phyloP scores from a whole-genome alignment of 2,329 filamentous ascomycete genomes.

The Claviceps cyperi region DNA sequence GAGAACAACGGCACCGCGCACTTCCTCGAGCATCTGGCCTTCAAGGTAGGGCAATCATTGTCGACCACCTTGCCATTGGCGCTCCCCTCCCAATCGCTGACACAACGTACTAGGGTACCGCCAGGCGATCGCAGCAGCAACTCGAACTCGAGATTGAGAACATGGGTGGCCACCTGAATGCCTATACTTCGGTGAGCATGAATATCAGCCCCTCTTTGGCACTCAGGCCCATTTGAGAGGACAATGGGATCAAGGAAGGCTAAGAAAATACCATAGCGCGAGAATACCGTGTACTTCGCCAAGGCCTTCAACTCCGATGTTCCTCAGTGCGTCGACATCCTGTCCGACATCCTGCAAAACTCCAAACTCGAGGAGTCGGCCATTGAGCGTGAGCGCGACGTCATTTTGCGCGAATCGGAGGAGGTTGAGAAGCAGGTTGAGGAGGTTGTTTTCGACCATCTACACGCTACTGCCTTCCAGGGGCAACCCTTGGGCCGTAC shows the following conservation, averaged over 20 bases:
- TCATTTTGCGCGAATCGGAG: slow-evolving; percentile 96
- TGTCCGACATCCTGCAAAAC: slow-evolving; percentile 98
- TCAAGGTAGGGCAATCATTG: slow-evolving; percentile 61
- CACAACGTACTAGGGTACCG: slow-evolving; percentile 52
- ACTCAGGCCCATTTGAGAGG: slow-evolving; percentile 11
- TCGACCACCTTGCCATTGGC: neutral
- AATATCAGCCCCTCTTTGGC: neutral
- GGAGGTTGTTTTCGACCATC: slow-evolving; percentile 98
- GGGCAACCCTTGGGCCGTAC: slow-evolving; percentile 91
- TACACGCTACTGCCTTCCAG: slow-evolving; percentile 97
- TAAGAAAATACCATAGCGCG: slow-evolving; percentile 46
- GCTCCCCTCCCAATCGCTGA: neutral
- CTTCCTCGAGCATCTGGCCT: slow-evolving; percentile 98
- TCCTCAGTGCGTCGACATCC: slow-evolving; percentile 90
- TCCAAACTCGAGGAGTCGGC: slow-evolving; percentile 89
- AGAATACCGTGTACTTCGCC: slow-evolving; percentile 99
- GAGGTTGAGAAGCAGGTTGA: slow-evolving; percentile 99
- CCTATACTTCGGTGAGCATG: slow-evolving; percentile 85
- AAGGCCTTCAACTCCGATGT: slow-evolving; percentile 98
- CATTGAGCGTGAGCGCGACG: slow-evolving; percentile 95
- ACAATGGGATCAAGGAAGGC: slow-evolving; percentile 7
- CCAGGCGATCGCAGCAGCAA: slow-evolving; percentile 89
- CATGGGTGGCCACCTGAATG: slow-evolving; percentile 98
- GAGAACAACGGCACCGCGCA: slow-evolving; percentile 98
- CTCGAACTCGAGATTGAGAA: slow-evolving; percentile 99